phyloP scores from a whole-genome alignment of 1,284 basidiomycete genomes.

The Malassezia japonica region DNA sequence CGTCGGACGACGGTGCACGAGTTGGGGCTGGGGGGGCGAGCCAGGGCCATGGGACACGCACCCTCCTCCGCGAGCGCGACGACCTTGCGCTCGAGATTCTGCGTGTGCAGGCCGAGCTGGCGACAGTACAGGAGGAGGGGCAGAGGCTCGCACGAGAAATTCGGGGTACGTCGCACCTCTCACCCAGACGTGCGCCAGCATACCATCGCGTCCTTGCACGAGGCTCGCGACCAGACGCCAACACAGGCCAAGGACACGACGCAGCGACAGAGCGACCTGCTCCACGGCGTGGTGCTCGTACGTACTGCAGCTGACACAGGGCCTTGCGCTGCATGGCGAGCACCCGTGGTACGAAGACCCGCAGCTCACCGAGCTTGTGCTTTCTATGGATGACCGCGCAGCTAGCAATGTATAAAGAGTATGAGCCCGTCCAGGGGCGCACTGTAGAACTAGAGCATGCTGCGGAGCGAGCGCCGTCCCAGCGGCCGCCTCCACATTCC shows the following conservation, averaged over 20 bases:
- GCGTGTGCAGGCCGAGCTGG: neutral
- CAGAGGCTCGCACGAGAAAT: neutral
- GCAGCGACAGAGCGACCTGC: neutral
- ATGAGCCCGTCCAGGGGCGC: no score
- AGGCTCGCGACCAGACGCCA: no score
- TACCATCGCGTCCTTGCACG: neutral
- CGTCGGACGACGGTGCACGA: neutral
- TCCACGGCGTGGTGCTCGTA: constrained; percentile 10
- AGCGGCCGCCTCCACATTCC: constrained; percentile 2
- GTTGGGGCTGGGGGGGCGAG: no score
- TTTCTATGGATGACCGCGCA: constrained; percentile 4
- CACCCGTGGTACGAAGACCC: constrained; percentile 13
- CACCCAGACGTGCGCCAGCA: neutral
- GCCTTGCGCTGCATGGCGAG: neutral
- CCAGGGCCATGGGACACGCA: no score
- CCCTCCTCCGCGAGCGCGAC: constrained; percentile 15
- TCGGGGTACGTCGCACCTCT: neutral
- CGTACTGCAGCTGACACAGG: constrained; percentile 2
- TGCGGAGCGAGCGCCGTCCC: no score
- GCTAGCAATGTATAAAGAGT: no score
- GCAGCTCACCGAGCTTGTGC: constrained; percentile 1
- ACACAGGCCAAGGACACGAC: neutral
- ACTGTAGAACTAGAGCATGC: no score
- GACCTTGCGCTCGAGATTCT: constrained; percentile 10
- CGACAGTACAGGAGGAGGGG: neutral